phyloP scores from a whole-genome alignment of 345 rosid genomes.

The Luvunga scandens region DNA sequence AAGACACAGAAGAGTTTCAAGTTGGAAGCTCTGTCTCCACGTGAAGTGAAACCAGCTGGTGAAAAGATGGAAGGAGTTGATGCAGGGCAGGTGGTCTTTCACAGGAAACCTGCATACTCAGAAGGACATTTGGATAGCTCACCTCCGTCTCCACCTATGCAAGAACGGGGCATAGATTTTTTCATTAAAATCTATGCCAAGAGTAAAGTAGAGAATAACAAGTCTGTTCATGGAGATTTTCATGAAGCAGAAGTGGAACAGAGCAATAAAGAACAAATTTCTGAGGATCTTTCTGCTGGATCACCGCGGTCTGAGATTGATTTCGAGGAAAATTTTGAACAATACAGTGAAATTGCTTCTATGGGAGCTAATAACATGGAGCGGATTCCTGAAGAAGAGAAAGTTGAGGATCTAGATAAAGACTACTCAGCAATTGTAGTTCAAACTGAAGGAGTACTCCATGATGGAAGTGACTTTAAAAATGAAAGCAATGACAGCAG shows the following conservation, averaged over 20 bases:
- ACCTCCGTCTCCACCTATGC: slow-evolving; percentile 8
- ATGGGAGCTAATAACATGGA: slow-evolving; percentile 2
- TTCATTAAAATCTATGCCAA: slow-evolving; percentile 44
- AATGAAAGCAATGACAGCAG: slow-evolving; percentile 14
- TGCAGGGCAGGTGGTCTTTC: slow-evolving; percentile 4
- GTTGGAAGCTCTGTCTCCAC: slow-evolving; percentile 32
- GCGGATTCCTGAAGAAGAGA: slow-evolving; percentile 8
- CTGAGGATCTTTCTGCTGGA: slow-evolving; percentile 36
- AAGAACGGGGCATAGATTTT: slow-evolving; percentile 29
- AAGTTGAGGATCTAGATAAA: slow-evolving; percentile 12
- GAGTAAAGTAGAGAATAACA: slow-evolving; percentile 21
- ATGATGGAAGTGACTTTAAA: slow-evolving; percentile 19
- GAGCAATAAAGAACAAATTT: slow-evolving; percentile 22
- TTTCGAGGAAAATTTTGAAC: slow-evolving; percentile 18
- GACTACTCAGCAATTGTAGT: background rate
- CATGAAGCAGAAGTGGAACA: slow-evolving; percentile 14
- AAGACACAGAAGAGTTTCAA: slow-evolving; percentile 56
- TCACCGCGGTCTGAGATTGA: slow-evolving; percentile 38
- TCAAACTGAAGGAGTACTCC: slow-evolving; percentile 14
- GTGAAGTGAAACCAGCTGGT: slow-evolving; percentile 16
- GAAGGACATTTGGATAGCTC: slow-evolving; percentile 11
- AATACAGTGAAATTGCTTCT: background rate
- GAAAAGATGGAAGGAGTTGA: slow-evolving; percentile 9
- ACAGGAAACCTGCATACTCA: background rate
- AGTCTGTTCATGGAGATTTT: slow-evolving; percentile 5